A percentile compares a stretch with the other conserved stretches of the same genome.
Evolutionary conservation across 2,329 filamentous ascomycete species (phyloP).

Genomic region (Nothomitra cinnamomea): DNA sequence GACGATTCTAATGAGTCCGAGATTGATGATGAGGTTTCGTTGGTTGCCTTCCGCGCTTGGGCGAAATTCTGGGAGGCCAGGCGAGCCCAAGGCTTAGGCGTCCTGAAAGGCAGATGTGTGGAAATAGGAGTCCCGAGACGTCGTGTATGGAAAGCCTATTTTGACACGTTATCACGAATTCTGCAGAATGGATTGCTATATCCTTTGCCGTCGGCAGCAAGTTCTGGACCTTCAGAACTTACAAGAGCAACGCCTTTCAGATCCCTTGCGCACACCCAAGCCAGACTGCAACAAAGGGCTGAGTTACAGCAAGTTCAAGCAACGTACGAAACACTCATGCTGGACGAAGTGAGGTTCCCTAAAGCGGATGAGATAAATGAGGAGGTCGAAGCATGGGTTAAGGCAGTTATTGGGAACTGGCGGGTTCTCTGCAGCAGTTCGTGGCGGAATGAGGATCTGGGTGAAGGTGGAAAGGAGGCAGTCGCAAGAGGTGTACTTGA

Average conservation of each 20-base stretch:
- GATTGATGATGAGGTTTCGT: not conserved
- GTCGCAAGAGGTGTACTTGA: constrained; percentile 63
- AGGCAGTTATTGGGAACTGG: constrained; percentile 75
- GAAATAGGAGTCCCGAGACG: constrained; percentile 43
- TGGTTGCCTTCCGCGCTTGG: constrained; percentile 32
- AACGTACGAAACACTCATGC: constrained; percentile 61
- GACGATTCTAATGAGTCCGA: not conserved
- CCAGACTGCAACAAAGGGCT: constrained; percentile 41
- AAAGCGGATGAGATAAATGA: constrained; percentile 61
- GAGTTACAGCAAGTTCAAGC: constrained; percentile 68
- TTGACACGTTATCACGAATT: constrained; percentile 59
- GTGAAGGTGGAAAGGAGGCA: constrained; percentile 59
- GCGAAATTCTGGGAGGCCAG: constrained; percentile 45
- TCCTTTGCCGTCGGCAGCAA: not conserved
- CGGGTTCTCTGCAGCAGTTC: constrained; percentile 57
- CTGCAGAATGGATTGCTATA: constrained; percentile 47
- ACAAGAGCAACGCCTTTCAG: constrained; percentile 10
- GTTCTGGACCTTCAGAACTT: not conserved
- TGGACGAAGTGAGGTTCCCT: constrained; percentile 69
- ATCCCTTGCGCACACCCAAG: constrained; percentile 27
- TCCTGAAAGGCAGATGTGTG: constrained; percentile 39
- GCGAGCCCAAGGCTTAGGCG: constrained; percentile 25
- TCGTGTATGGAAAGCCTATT: constrained; percentile 73
- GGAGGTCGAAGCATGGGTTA: constrained; percentile 69
- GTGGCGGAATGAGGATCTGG: constrained; percentile 69